phyloP scores from a whole-genome alignment of 805 yeast species.

The Kluyveromyces nonfermentans region DNA sequence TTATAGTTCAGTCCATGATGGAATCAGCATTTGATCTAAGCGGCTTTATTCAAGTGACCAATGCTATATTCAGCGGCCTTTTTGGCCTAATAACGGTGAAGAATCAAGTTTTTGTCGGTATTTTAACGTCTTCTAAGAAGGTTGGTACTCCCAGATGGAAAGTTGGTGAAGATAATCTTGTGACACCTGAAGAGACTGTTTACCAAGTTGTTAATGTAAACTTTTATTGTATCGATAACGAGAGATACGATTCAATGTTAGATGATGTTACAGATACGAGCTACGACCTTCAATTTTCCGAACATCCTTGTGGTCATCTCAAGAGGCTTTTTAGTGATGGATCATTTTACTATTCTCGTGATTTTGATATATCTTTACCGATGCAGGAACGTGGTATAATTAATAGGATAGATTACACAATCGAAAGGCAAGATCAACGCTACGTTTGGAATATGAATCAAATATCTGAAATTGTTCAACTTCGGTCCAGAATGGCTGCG shows the following conservation, averaged over 20 bases:
- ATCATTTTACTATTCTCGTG: constrained; percentile 80
- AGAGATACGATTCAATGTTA: constrained; percentile 38
- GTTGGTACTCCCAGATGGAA: constrained; percentile 48
- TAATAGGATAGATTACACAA: constrained; percentile 29
- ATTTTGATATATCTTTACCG: constrained; percentile 77
- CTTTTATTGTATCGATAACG: constrained; percentile 54
- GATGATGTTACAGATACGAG: constrained; percentile 19
- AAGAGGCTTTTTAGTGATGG: constrained; percentile 72
- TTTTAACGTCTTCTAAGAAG: constrained; percentile 44
- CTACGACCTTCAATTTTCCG: constrained; percentile 30
- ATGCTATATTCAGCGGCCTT: constrained; percentile 40
- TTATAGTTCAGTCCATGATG: constrained; percentile 48
- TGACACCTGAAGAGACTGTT: constrained; percentile 39
- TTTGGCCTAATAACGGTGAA: constrained; percentile 52
- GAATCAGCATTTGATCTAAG: constrained; percentile 31
- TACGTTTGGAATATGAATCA: constrained; percentile 89
- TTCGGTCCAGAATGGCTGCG: constrained; percentile 57
- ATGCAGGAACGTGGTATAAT: constrained; percentile 62
- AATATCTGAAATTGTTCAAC: constrained; percentile 67
- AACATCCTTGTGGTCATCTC: constrained; percentile 75
- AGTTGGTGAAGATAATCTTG: constrained; percentile 8
- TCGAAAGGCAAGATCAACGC: constrained; percentile 52
- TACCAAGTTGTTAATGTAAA: constrained; percentile 49
- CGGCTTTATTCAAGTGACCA: constrained; percentile 33
- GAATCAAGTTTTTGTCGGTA: constrained; percentile 45